Evolutionary conservation across 192 early-diverging fungal species (phyloP).

Genomic region (Dissophora ornata): DNA sequence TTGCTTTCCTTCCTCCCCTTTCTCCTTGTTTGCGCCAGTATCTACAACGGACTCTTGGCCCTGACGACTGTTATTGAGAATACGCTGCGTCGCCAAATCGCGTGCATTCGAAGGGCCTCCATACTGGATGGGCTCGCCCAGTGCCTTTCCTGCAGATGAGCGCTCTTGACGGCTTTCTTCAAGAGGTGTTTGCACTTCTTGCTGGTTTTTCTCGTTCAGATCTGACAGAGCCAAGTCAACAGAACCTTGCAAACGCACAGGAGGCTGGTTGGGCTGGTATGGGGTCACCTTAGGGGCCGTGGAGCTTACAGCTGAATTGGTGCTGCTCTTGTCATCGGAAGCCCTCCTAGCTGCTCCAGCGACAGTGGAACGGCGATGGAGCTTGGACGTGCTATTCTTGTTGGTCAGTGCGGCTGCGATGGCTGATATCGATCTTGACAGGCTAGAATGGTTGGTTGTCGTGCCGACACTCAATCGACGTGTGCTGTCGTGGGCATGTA

Average conservation of each 20-base stretch:
- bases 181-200: too few species aligned
- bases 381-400: constrained; percentile 1
- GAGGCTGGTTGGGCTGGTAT: constrained; percentile 31
- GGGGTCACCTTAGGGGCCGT: constrained; percentile 32
- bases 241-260: constrained; percentile 26
- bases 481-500: too few species aligned
- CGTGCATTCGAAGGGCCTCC: constrained; percentile 21
- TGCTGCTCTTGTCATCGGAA: not conserved
- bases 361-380: not conserved
- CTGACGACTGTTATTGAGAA: constrained; percentile 13
- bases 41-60: constrained; percentile 4
- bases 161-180: not conserved
- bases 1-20: not conserved
- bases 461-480: constrained; percentile 5
- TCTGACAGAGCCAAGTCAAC: constrained; percentile 9
- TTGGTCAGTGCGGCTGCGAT: constrained; percentile 12
- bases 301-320: not conserved
- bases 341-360: not conserved
- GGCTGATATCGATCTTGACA: constrained; percentile 21
- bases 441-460: not conserved
- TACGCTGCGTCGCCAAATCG: constrained; percentile 14
- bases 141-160: not conserved
- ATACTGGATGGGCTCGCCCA: constrained; percentile 30
- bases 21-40: not conserved
- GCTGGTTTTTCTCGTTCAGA: not conserved